Evolutionary conservation across 139 green algal species (phyloP), one percentile per base, ranked within the genome.

Genomic region (Tetradesmus obliquus): DNA sequence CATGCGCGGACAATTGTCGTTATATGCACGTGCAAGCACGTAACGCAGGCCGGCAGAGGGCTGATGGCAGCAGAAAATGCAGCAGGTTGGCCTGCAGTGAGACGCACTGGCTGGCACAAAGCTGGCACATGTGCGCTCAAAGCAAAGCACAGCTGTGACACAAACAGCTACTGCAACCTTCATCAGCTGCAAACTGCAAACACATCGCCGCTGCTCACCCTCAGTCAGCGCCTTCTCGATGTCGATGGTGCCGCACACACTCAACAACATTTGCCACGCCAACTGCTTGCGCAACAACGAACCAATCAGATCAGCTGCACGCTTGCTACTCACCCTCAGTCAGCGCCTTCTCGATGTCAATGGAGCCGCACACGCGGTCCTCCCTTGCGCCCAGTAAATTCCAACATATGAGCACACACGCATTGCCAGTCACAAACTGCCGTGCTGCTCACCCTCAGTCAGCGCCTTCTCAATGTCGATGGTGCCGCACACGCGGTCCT

Each of bases 391-490:
- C 91, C 2, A 92, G 94, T 81, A 95, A 45, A 45, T 45, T 45
- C 32, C 32, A 45, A 45, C 32, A 45, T 55, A 69, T 45, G 12
- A 69, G 15, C 85, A 24, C 6, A 55, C 66, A 24, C 85, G 20
- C 45, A n/a, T 62, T 5, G 19, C 66, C 66, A 76, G 2, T 76
- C 1, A 76, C 66, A 76, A 76, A 76, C 66, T 45, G 32, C 32
- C 32, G 32, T 17, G 7, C 4, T 72, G 57, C 93, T 57, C 86
- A 95, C 97, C 97, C 90, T 98, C 97, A 22, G 93, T 95, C 54
- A 99, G 93, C 51, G 97, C 97, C 93, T 97, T 98, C 93, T 99
- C 97, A 88, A 99, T 98, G 92, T 99, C 97, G 86, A 99, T 99
- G 86, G 96, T 98, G 54, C 97, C 97, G 93, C 97, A 99, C 87